Evolutionary conservation across 2,329 filamentous ascomycete genomes (phyloP), one percentile per base, ranked within the genome.

Genomic region (Microcera coccophila): DNA sequence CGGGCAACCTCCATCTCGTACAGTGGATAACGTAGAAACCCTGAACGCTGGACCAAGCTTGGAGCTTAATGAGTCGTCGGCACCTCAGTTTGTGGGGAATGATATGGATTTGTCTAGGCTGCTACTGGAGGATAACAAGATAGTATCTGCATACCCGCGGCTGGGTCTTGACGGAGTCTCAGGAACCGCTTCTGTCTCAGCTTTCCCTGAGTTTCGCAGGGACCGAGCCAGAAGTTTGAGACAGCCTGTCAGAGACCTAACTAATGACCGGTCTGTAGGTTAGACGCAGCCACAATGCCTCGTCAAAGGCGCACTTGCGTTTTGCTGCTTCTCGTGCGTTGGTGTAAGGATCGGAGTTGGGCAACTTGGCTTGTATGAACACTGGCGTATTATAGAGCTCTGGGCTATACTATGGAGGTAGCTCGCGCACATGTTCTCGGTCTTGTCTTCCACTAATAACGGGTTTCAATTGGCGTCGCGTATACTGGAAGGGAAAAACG

Each of bases 81-180:
- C 61, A 4, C 56, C 67, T 3, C 66, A 72, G 3, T 65, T 71
- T 41, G 60, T 69, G 36, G 68, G 68, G 3, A 72, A 75, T 14
- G 79, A 81, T 57, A 82, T 82, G 79, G 79, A 79, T 39, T 80
- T 82, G 35, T 78, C 77, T 14, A 71, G 79, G 11, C 66, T 83
- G 2, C 60, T 82, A 3, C 66, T 82, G n/a, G 76, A 81, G 40
- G 77, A 80, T 48, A 62, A 64, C 4, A 67, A 66, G 44, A 42
- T 61, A 3, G 42, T 47, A 8, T 62, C 56, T 34, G 36, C 48
- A 16, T 52, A 46, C 28, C 39, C 54, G 19, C 55, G 62, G 15
- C 55, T 61, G 18, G 56, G 50, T 11, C 28, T 51, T 7, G 64
- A 67, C 5, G 49, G 47, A 17, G 44, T 47, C 18, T 55, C 53